These are phyloP conservation scores for Gentiana straminea DNA, from an alignment of 257 asterid species.

Conservation along the genomic window DNA sequence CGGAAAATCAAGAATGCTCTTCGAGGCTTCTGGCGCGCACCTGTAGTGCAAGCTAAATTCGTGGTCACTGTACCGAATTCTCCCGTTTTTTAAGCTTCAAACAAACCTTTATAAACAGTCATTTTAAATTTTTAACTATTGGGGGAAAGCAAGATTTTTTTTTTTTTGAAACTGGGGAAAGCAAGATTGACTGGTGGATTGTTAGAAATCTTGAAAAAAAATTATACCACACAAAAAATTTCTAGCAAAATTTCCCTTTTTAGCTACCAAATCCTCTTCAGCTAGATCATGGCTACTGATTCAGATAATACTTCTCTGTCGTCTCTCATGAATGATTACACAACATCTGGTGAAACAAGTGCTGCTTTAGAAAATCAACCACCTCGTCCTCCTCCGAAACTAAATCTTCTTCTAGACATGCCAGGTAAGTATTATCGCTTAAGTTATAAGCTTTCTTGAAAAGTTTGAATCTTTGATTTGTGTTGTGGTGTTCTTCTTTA, in stretches of 20 bases:
- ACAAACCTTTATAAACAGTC: background rate
- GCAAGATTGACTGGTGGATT: slow-evolving; percentile 18
- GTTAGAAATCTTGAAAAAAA: slow-evolving; percentile 6
- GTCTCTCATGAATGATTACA: slow-evolving; percentile 19
- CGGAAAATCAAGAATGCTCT: background rate
- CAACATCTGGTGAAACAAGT: slow-evolving; percentile 24
- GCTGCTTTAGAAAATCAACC: slow-evolving; percentile 22
- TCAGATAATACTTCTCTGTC: slow-evolving; percentile 9
- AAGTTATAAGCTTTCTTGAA: background rate
- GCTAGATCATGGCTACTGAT: slow-evolving; percentile 12
- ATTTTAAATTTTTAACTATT: background rate
- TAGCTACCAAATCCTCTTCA: slow-evolving; percentile 7
- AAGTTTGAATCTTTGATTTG: slow-evolving; percentile 1
- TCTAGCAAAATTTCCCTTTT: slow-evolving; percentile 12
- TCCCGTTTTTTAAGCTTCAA: background rate
- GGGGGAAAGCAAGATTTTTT: background rate
- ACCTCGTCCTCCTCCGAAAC: slow-evolving; percentile 42
- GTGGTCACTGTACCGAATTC: background rate
- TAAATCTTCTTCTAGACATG: slow-evolving; percentile 75
- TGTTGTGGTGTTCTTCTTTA: slow-evolving; percentile 12
- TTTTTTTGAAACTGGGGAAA: too few species aligned
- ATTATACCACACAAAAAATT: slow-evolving; percentile 4
- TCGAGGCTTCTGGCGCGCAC: too few species aligned
- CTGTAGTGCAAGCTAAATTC: background rate
- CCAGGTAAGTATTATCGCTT: slow-evolving; percentile 42